Conservation (phyloP, 1,284 basidiomycete species). For the Testicularia cyperi region DNA sequence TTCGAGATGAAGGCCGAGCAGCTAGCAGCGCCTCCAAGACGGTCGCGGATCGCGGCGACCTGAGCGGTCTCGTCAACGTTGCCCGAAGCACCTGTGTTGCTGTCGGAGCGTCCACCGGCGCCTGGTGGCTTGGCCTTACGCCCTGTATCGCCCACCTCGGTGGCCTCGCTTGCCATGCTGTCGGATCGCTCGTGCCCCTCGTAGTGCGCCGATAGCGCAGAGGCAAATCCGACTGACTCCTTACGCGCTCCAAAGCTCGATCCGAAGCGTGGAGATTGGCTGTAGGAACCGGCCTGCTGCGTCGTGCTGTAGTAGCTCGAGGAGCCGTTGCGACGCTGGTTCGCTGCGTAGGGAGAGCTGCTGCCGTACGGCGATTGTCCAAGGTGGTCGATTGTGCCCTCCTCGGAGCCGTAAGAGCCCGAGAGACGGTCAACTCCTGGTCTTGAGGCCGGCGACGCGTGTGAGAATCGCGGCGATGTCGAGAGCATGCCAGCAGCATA, state of each 20-base stretch:
- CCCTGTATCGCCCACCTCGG: constrained; percentile 26
- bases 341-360: constrained; percentile 21
- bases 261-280: constrained; percentile 32
- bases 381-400: constrained; percentile 11
- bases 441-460: constrained; percentile 6
- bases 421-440: constrained; percentile 1
- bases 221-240: constrained; percentile 24
- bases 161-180: constrained; percentile 38
- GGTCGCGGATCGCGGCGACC: constrained; percentile 57
- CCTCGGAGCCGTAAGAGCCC: constrained; percentile 2
- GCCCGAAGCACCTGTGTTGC: constrained; percentile 33
- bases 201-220: constrained; percentile 30
- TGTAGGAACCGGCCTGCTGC: constrained; percentile 21
- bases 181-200: constrained; percentile 41
- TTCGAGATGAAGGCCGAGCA: constrained; percentile 60
- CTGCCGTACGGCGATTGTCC: constrained; percentile 31
- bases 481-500: constrained; percentile 32
- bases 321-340: constrained; percentile 18
- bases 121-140: constrained; percentile 4
- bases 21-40: constrained; percentile 56
- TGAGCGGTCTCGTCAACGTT: constrained; percentile 50
- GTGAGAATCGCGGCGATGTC: constrained; percentile 32
- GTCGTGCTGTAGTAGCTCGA: constrained; percentile 27
- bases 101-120: constrained; percentile 12
- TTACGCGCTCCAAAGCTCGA: constrained; percentile 25